Evolutionary conservation across 2,329 filamentous ascomycete species (phyloP), one percentile per base, ranked within the genome.

Genomic region (Ophiosphaerella narmari): DNA sequence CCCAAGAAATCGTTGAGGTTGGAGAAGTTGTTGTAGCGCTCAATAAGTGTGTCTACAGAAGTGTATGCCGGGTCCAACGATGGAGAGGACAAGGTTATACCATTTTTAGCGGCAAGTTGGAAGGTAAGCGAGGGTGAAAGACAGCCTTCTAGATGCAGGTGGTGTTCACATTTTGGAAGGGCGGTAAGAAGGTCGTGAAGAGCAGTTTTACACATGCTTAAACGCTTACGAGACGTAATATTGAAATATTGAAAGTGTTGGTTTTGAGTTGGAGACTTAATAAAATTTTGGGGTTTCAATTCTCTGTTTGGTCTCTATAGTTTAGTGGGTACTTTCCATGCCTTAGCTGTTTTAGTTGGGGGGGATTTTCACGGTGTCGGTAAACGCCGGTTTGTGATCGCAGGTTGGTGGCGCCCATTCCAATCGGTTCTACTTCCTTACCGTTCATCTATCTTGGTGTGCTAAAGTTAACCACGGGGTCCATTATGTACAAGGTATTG

Each of bases 91-190:
- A 92, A 79, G 2, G 76, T 34, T 60, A 91, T 82, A 46, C 77
- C 77, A 78, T 93, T 91, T 64, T 82, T 82, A 32, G 75, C 68
- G 5, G 89, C 86, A 5, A 93, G 83, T 26, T 77, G 66, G 76
- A 91, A 92, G 54, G 91, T 82, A 34, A 91, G 78, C 47, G 80
- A 75, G 1, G 89, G 87, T 35, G 86, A 85, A 33, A 93, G 80
- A 11, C 87, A 86, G 47, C 89, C 89, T 73, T 92, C 89, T 31
- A 93, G 80, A 68, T 93, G 89, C 46, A 92, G 82, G 74, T 92
- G 89, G 67, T 91, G 89, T 71, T 93, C 89, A 74, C 86, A 89
- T 77, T 92, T 92, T 56, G 89, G 89, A 26, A 92, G 81, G 33
- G 57, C 54, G 3, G 52, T 49, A 14, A 64, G 50, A 39, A 67